Conservation (phyloP, 345 rosid genomes). For the Aegle marmelos region DNA sequence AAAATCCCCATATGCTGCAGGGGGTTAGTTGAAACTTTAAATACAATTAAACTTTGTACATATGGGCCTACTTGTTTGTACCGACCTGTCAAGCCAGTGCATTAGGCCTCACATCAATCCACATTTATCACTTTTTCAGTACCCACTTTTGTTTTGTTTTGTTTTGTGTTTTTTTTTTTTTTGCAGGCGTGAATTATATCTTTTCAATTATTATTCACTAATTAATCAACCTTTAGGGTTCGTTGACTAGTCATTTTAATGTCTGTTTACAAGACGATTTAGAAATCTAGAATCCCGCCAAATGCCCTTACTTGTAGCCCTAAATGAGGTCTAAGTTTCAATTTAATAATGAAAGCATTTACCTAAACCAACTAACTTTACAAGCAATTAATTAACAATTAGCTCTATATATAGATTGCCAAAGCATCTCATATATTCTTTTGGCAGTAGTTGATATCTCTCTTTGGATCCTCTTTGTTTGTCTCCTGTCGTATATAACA, state of each 20-base stretch:
- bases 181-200: not conserved
- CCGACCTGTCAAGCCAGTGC: not conserved
- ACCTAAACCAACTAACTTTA: slow-evolving; percentile 48
- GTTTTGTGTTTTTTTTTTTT: no score
- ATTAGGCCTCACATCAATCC: not conserved
- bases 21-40: no score
- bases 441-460: slow-evolving; percentile 18
- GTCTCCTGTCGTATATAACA: slow-evolving; percentile 11
- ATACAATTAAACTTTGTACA: not conserved
- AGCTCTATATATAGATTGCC: not conserved
- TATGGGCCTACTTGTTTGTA: slow-evolving; percentile 13
- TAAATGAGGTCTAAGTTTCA: not conserved
- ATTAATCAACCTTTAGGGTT: not conserved
- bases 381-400: not conserved
- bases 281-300: slow-evolving; percentile 4
- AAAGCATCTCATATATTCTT: slow-evolving; percentile 14
- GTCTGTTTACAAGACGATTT: not conserved
- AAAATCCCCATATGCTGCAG: no score
- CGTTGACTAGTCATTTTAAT: not conserved
- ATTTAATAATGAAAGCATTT: slow-evolving; percentile 7
- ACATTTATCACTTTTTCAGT: not conserved
- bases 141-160: not conserved
- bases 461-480: slow-evolving; percentile 36
- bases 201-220: not conserved
- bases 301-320: slow-evolving; percentile 1